Evolutionary conservation across 2,329 filamentous ascomycete species (phyloP).

Genomic region (Diplocarpon rosae): DNA sequence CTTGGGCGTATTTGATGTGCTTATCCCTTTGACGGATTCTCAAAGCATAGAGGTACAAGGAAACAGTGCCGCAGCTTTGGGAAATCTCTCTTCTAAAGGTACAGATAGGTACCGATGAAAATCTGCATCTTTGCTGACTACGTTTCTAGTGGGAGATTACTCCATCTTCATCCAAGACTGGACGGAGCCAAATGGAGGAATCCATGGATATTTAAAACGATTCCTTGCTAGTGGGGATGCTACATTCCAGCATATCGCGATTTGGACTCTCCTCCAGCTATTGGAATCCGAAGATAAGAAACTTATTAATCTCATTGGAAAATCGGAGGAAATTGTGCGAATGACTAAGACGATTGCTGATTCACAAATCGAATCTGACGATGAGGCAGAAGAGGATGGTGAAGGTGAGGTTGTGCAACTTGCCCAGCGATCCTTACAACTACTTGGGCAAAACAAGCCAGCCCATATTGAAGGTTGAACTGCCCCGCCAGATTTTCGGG

Average conservation of each 20-base stretch:
- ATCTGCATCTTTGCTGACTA: conserved; percentile 21
- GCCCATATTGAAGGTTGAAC: conserved; percentile 67
- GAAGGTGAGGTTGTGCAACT: conserved; percentile 88
- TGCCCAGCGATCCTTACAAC: conserved; percentile 79
- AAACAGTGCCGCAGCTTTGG: conserved; percentile 90
- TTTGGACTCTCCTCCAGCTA: conserved; percentile 92
- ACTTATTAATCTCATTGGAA: conserved; percentile 78
- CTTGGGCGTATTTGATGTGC: conserved; percentile 87
- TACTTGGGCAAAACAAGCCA: conserved; percentile 68
- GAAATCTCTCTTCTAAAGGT: conserved; percentile 97
- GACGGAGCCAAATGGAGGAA: conserved; percentile 83
- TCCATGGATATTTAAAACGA: conserved; percentile 86
- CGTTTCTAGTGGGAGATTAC: conserved; percentile 74
- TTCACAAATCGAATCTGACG: conserved; percentile 76
- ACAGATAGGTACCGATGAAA: conserved; percentile 26
- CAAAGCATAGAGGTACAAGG: conserved; percentile 96
- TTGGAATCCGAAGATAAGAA: conserved; percentile 90
- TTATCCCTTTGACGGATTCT: conserved; percentile 91
- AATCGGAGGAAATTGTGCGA: conserved; percentile 81
- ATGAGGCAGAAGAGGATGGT: conserved; percentile 78
- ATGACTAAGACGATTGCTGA: conserved; percentile 90
- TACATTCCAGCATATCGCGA: conserved; percentile 98
- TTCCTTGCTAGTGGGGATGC: conserved; percentile 92
- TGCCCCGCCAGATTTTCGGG: conserved; percentile 5
- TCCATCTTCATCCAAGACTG: conserved; percentile 92